Conservation (phyloP, 2,329 filamentous ascomycete species). For the Cryoendolithus antarcticus region DNA sequence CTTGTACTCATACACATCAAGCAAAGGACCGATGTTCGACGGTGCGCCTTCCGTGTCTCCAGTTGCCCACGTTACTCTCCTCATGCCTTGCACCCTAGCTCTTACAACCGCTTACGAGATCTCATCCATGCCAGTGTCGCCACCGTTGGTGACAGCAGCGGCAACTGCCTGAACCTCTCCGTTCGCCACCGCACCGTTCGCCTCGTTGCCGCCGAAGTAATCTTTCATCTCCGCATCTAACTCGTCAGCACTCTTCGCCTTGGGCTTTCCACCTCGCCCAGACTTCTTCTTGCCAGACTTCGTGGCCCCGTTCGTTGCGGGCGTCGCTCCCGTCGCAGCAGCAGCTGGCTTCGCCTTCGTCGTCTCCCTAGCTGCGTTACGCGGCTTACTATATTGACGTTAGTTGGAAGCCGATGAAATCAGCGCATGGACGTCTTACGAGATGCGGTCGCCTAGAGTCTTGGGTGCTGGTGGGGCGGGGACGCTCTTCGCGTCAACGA, state of each 20-base stretch:
- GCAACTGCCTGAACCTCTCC: slow-evolving; percentile 36
- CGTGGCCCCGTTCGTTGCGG: slow-evolving; percentile 37
- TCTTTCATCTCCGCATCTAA: slow-evolving; percentile 96
- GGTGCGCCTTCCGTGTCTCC: too few relatives aligned
- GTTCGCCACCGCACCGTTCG: slow-evolving; percentile 30
- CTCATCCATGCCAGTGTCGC: slow-evolving; percentile 41
- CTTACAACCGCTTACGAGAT: slow-evolving; percentile 13
- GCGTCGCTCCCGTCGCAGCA: slow-evolving; percentile 34
- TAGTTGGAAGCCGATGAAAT: slow-evolving; percentile 2
- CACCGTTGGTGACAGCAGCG: slow-evolving; percentile 31
- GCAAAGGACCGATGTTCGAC: too few relatives aligned
- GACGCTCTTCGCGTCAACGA: slow-evolving; percentile 64
- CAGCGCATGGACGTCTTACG: slow-evolving; percentile 40
- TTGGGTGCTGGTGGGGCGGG: slow-evolving; percentile 57
- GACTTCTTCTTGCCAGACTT: slow-evolving; percentile 41
- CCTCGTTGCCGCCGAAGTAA: slow-evolving; percentile 55
- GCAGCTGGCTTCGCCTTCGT: slow-evolving; percentile 66
- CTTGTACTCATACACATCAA: too few relatives aligned
- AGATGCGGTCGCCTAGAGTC: slow-evolving; percentile 72
- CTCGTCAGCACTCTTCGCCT: slow-evolving; percentile 83
- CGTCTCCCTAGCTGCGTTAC: slow-evolving; percentile 20
- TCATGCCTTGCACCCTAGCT: too few relatives aligned
- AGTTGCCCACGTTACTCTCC: too few relatives aligned
- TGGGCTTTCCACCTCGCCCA: slow-evolving; percentile 54
- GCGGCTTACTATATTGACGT: slow-evolving; percentile 20